Evolutionary conservation across 306 rosid genomes (phyloP).

Genomic region (Gastrolobium bilobum): DNA sequence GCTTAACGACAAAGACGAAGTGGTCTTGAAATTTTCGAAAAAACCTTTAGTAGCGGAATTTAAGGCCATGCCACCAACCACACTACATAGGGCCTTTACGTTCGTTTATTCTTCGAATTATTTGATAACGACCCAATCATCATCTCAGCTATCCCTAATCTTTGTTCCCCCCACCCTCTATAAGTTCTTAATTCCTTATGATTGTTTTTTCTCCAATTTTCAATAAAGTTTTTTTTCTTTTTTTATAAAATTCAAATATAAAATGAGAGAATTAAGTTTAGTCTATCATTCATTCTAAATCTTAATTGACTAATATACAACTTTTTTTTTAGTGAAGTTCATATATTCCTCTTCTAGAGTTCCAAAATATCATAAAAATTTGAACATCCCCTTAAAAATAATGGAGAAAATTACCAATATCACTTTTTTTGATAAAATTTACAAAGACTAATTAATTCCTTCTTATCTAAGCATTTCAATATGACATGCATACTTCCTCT

Average conservation of each 20-base stretch:
- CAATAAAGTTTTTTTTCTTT: neutral
- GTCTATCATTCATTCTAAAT: neutral
- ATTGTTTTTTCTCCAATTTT: neutral
- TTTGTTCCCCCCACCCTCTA: conserved; percentile 45
- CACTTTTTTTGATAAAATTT: too few species aligned
- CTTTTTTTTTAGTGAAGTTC: neutral
- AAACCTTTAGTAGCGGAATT: conserved; percentile 34
- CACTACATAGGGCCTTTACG: conserved; percentile 37
- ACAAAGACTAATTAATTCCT: neutral
- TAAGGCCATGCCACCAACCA: conserved; percentile 59
- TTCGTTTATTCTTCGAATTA: conserved; percentile 40
- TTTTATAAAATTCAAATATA: neutral
- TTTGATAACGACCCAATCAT: conserved; percentile 46
- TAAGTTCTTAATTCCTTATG: neutral
- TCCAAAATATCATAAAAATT: neutral
- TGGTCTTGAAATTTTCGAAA: neutral
- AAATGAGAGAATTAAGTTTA: neutral
- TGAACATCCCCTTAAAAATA: neutral
- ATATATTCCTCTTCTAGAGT: neutral
- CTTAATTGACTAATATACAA: neutral
- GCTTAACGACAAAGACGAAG: conserved; percentile 46
- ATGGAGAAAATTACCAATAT: too few species aligned
- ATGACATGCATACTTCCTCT: neutral
- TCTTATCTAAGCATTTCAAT: neutral
- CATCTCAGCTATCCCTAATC: conserved; percentile 41